phyloP scores from a whole-genome alignment of 1,284 basidiomycete species.

The Cryptococcus depauperatus region DNA sequence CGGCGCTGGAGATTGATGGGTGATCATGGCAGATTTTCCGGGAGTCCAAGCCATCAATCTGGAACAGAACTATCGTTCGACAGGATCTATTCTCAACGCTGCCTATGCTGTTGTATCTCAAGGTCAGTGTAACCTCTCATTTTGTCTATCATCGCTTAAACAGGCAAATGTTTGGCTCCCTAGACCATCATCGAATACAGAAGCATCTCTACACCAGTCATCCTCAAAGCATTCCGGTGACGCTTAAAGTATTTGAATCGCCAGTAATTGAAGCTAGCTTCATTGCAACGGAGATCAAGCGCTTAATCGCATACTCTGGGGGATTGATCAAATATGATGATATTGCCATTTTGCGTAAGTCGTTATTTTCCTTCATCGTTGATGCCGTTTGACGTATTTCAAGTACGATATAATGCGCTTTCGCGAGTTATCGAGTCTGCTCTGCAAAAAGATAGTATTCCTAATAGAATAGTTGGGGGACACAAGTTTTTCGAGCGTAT shows the following conservation, averaged over 20 bases:
- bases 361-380: not conserved
- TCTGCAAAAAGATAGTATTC: slow-evolving; percentile 69
- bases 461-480: slow-evolving; percentile 67
- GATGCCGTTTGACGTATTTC: not conserved
- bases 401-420: slow-evolving; percentile 75
- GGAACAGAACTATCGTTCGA: slow-evolving; percentile 84
- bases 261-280: slow-evolving; percentile 55
- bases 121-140: too few relatives aligned
- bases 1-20: too few relatives aligned
- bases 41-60: slow-evolving; percentile 61
- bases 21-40: slow-evolving; percentile 53
- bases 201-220: slow-evolving; percentile 71
- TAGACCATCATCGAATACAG: slow-evolving; percentile 53
- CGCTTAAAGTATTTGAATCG: slow-evolving; percentile 42
- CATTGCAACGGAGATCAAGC: slow-evolving; percentile 72
- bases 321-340: slow-evolving; percentile 66
- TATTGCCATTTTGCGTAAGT: slow-evolving; percentile 68
- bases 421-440: slow-evolving; percentile 70
- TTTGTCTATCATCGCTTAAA: not conserved
- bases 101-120: slow-evolving; percentile 73
- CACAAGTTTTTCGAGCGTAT: slow-evolving; percentile 80
- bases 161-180: not conserved
- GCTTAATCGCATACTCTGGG: slow-evolving; percentile 64
- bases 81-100: slow-evolving; percentile 64
- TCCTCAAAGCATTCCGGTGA: slow-evolving; percentile 53